Evolutionary conservation across 768 basidiomycete genomes (phyloP).

Genomic region (Symmetrospora coprosmae): DNA sequence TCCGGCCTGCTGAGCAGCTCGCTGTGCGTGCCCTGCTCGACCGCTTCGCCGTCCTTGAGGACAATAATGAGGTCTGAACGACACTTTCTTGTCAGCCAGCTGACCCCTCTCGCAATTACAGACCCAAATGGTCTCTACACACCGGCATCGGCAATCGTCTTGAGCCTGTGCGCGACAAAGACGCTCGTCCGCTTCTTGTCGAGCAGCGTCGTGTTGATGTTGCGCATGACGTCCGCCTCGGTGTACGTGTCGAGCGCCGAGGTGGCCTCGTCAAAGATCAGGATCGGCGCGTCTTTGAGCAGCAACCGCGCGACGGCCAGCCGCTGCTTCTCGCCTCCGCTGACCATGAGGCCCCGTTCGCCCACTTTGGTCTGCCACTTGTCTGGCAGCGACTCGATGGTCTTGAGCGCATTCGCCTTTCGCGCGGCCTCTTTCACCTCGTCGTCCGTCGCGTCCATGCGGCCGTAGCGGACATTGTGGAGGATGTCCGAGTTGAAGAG

Average conservation of each 20-base stretch:
- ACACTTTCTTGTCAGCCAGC: constrained; percentile 18
- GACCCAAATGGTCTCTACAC: too few relatives aligned
- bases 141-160: constrained; percentile 84
- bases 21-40: constrained; percentile 86
- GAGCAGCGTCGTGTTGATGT: constrained; percentile 65
- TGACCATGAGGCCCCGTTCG: constrained; percentile 87
- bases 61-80: constrained; percentile 75
- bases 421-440: constrained; percentile 70
- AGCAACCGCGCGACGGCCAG: constrained; percentile 84
- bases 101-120: too few relatives aligned
- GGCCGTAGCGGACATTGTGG: constrained; percentile 89
- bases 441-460: constrained; percentile 70
- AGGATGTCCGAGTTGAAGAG: constrained; percentile 89
- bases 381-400: constrained; percentile 65
- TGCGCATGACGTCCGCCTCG: constrained; percentile 85
- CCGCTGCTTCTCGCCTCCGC: constrained; percentile 95
- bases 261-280: constrained; percentile 98
- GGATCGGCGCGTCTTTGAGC: constrained; percentile 82
- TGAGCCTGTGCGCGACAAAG: constrained; percentile 81
- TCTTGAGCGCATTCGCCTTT: constrained; percentile 74
- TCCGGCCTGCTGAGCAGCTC: constrained; percentile 55
- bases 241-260: constrained; percentile 91
- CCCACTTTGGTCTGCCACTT: constrained; percentile 83
- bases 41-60: constrained; percentile 72
- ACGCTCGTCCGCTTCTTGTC: constrained; percentile 76